Conservation (phyloP, 1,284 basidiomycete species). For the Anthracocystis panici-leucophaei region DNA sequence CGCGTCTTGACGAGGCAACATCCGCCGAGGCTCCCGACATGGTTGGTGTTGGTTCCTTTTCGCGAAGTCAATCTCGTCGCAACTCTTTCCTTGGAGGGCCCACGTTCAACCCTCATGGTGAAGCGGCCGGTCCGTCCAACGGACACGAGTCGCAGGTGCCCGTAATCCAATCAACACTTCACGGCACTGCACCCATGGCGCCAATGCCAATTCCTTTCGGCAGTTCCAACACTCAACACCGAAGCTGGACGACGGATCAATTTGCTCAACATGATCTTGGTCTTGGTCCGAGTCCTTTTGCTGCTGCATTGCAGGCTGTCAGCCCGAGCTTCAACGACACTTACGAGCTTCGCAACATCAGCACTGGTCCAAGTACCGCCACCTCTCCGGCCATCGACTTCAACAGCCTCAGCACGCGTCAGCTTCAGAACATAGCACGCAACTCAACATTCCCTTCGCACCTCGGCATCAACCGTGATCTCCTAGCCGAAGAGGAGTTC, state of each 20-base stretch:
- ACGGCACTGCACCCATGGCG: not conserved
- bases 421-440: slow-evolving; percentile 57
- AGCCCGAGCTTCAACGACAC: slow-evolving; percentile 17
- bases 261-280: slow-evolving; percentile 43
- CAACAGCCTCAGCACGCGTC: slow-evolving; percentile 49
- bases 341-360: slow-evolving; percentile 6
- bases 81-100: slow-evolving; percentile 51
- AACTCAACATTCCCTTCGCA: slow-evolving; percentile 51
- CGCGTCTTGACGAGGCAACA: not conserved
- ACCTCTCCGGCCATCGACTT: slow-evolving; percentile 32
- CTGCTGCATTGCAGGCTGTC: slow-evolving; percentile 38
- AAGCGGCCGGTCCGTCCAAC: not conserved
- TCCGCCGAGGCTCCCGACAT: slow-evolving; percentile 21
- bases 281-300: slow-evolving; percentile 45
- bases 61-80: slow-evolving; percentile 47
- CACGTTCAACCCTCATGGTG: slow-evolving; percentile 21
- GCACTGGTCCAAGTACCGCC: not conserved
- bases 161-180: slow-evolving; percentile 1
- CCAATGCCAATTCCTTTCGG: slow-evolving; percentile 2
- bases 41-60: slow-evolving; percentile 58
- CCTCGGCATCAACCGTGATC: slow-evolving; percentile 53
- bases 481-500: slow-evolving; percentile 29
- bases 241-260: slow-evolving; percentile 27
- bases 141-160: slow-evolving; percentile 1
- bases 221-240: not conserved